Evolutionary conservation across 495 filamentous ascomycete species (phyloP).

Genomic region (Lindgomyces ingoldianus): DNA sequence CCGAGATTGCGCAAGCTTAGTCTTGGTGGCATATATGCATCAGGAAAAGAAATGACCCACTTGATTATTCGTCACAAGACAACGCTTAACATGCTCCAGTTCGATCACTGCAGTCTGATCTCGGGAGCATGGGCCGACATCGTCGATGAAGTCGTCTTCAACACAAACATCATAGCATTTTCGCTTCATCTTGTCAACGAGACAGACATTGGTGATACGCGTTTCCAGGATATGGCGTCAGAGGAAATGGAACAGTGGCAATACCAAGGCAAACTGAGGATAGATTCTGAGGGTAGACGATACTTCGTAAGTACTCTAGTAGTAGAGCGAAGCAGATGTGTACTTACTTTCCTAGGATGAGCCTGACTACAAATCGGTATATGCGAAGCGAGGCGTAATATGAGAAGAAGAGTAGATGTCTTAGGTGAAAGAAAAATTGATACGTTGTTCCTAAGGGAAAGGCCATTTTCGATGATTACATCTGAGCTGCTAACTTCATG

Average conservation of each 20-base stretch:
- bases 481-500: too few relatives aligned
- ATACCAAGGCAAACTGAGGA: slow-evolving; percentile 15
- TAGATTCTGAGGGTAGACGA: slow-evolving; percentile 4
- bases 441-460: too few relatives aligned
- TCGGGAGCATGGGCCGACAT: slow-evolving; percentile 23
- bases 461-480: too few relatives aligned
- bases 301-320: slow-evolving; percentile 28
- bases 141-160: slow-evolving; percentile 16
- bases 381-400: not conserved
- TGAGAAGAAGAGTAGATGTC: not conserved
- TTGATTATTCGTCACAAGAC: slow-evolving; percentile 21
- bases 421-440: too few relatives aligned
- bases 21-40: slow-evolving; percentile 17
- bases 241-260: slow-evolving; percentile 6
- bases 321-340: not conserved
- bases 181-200: slow-evolving; percentile 17
- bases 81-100: slow-evolving; percentile 12
- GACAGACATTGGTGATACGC: not conserved
- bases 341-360: slow-evolving; percentile 3
- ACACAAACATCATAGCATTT: slow-evolving; percentile 11
- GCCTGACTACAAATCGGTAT: not conserved
- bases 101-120: slow-evolving; percentile 14
- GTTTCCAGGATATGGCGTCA: not conserved
- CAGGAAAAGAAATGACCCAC: slow-evolving; percentile 7
- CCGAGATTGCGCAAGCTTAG: slow-evolving; percentile 13